Evolutionary conservation across 2,329 filamentous ascomycete genomes (phyloP), one percentile per base, ranked within the genome.

Genomic region (Drechslerella stenobrocha): DNA sequence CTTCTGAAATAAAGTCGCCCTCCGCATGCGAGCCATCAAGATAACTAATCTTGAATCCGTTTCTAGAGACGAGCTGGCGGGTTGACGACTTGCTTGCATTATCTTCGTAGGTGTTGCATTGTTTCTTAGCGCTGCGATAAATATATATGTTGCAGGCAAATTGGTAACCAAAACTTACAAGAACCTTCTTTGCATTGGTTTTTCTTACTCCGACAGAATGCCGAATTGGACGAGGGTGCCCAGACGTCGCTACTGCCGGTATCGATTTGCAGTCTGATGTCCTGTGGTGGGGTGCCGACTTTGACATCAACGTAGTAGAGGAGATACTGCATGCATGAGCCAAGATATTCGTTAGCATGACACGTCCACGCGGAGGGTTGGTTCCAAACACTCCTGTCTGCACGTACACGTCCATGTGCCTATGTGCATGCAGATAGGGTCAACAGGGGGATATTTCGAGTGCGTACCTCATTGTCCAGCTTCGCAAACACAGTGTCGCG

Each of bases 161-260:
- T 9, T 53, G 18, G 8, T 32, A 26, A 18, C 51, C 45, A 20
- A 20, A 44, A 56, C 58, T 70, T 65, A 58, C 72, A 73, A 18
- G 70, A 64, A 8, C 72, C 71, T 30, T 71, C 40, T 1, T 30
- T 58, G 40, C 72, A 73, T 15, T 71, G 71, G 18, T 70, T 46
- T 4, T 55, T 37, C 15, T 26, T 28, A 34, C 58, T 42, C 30
- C 57, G 53, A 34, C 72, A 73, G 22, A 71, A 53, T 8, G 55
- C 45, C 9, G 72, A 73, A 11, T 34, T 65, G 15, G 66, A 52
- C 20, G 69, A 70, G 34, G 72, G 71, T 6, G 85, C 76, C 83
- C 84, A 86, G 2, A 83, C 80, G 73, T 86, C 84, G 70, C 81
- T 84, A 74, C 82, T 84, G 23, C 84, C 84, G 1, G 84, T 86